Base-by-base conservation (phyloP, 495 filamentous ascomycete genomes). In the Penicilliopsis zonata region DNA sequence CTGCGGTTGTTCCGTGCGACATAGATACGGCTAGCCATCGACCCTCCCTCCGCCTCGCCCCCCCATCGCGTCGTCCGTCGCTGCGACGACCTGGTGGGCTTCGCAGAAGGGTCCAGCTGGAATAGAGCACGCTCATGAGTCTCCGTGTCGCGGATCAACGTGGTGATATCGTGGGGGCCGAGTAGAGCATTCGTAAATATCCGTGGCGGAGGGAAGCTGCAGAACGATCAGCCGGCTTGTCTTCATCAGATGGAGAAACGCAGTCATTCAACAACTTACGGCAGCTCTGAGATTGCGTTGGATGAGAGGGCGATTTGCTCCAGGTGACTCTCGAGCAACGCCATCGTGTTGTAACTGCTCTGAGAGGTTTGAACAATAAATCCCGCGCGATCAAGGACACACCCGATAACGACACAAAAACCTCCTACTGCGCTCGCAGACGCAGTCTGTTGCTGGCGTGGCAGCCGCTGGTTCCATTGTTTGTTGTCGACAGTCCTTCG, bases 101-200 rank as follows among this genome's bases (percentile, higher is more conserved):
- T 65, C 13, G 50, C 38, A 9, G 82, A 66, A 0, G 83, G 74
- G 4, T 86, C 83, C 6, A 92, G 76, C 21, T 87, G 86, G 61
- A 98, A 98, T 3, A 98, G 72, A 9, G 87, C 92, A 43, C 88
- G 80, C 58, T 98, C 90, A 60, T 98, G 90, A 12, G 76, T 62
- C 57, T 98, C 90, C 18, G 88, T 95, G 55, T 98, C 90, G 35
- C 90, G 82, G 43, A 98, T 95, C 9, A 98, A 54, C 8, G 85
- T 70, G 7, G 92, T 95, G 43, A 98, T 95, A 52, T 98, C 90
- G 46, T 82, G 81, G 35, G 73, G 72, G 35, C 78, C 76, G 30
- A 96, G 73, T 25, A 96, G 70, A 20, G 90, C 84, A 55, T 93
- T 95, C 41, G 88, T 93, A 59, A 96, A 98, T 48, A 88, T 83